These are phyloP conservation scores for Cucurbita maxima DNA, from an alignment of 306 rosid genomes.

Conservation along the genomic window DNA sequence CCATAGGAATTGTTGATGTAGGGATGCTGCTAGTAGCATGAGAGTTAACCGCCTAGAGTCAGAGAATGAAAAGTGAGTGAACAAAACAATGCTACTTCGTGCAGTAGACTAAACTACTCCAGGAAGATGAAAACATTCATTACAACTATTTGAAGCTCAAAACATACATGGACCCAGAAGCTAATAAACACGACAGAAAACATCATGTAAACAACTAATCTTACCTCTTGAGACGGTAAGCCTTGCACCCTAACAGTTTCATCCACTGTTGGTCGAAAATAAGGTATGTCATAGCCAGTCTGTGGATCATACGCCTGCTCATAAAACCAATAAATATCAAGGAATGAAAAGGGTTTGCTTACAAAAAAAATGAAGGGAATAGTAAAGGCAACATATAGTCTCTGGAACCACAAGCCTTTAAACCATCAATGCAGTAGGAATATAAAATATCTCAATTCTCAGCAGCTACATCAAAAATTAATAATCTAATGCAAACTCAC, in stretches of 20 bases:
- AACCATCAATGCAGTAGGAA: neutral
- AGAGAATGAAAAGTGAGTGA: neutral
- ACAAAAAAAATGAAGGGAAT: neutral
- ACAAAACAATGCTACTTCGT: neutral
- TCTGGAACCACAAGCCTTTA: neutral
- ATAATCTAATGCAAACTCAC: slow-evolving; percentile 34
- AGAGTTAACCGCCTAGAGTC: slow-evolving; percentile 44
- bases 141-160: neutral
- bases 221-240: slow-evolving; percentile 67
- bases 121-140: neutral
- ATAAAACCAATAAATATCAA: slow-evolving; percentile 15
- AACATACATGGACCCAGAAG: neutral
- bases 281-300: slow-evolving; percentile 63
- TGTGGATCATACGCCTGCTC: slow-evolving; percentile 87
- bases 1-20: slow-evolving; percentile 56
- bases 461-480: neutral
- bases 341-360: neutral
- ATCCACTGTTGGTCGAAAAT: slow-evolving; percentile 70
- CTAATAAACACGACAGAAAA: neutral
- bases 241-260: slow-evolving; percentile 55
- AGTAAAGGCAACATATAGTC: neutral
- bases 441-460: neutral
- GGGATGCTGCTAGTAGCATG: slow-evolving; percentile 42
- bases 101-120: neutral
- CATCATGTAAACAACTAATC: neutral